Evolutionary conservation across 352 stramenopile genomes (phyloP).

Genomic region (Phytophthora syringae): DNA sequence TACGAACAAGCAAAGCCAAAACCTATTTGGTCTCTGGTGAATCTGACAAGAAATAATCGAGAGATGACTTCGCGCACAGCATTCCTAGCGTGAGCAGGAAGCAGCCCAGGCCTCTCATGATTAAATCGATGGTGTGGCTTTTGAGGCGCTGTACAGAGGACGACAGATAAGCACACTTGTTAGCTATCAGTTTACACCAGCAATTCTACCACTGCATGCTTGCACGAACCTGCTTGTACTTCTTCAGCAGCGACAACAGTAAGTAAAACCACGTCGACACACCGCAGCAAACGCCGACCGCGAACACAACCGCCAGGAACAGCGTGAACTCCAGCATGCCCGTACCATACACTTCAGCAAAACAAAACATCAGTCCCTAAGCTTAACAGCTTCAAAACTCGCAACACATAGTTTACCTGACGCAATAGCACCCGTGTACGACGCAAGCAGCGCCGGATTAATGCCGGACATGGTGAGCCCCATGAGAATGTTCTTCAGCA

Average conservation of each 20-base stretch:
- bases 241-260: conserved; percentile 84
- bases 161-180: conserved; percentile 6
- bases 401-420: conserved; percentile 50
- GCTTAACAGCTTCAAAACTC: not conserved
- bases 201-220: not conserved
- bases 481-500: conserved; percentile 85
- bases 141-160: conserved; percentile 63
- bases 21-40: conserved; percentile 45
- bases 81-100: conserved; percentile 83
- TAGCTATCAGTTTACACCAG: not conserved
- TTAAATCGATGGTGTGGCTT: conserved; percentile 82
- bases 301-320: conserved; percentile 86
- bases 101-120: conserved; percentile 86
- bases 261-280: conserved; percentile 92
- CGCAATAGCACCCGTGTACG: conserved; percentile 88
- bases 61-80: conserved; percentile 85
- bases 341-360: conserved; percentile 77
- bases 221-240: conserved; percentile 87
- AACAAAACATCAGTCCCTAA: not conserved
- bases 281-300: conserved; percentile 79
- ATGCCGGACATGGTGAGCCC: conserved; percentile 90
- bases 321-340: conserved; percentile 89
- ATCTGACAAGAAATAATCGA: conserved; percentile 82
- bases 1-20: not conserved
- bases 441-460: conserved; percentile 84